These are phyloP conservation scores for Trichothecium sympodiale DNA, from an alignment of 2,329 filamentous ascomycete genomes.

Conservation along the genomic window DNA sequence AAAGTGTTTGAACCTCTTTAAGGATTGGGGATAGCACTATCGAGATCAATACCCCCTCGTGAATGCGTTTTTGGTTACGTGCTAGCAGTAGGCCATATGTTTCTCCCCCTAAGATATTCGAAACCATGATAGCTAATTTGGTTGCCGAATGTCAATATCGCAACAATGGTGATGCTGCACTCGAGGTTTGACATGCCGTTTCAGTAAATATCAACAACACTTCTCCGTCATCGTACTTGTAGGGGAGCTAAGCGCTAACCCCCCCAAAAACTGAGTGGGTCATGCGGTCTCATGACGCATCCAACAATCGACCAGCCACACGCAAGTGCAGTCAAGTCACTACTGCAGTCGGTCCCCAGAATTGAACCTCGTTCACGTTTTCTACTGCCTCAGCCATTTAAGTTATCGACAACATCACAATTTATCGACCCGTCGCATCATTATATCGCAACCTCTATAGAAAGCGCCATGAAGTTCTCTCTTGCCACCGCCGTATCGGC, in stretches of 20 bases:
- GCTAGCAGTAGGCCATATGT: too few relatives aligned
- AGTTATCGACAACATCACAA: neutral
- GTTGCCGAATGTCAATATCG: too few relatives aligned
- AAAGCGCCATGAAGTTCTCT: slow-evolving; percentile 20
- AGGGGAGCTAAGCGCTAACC: too few relatives aligned
- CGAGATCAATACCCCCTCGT: too few relatives aligned
- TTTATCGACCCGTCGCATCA: neutral
- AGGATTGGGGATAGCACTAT: too few relatives aligned
- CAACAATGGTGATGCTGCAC: too few relatives aligned
- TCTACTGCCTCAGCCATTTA: neutral
- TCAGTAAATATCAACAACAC: neutral
- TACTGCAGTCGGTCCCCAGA: slow-evolving; percentile 1
- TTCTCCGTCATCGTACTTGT: neutral
- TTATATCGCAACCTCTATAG: neutral
- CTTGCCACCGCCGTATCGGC: slow-evolving; percentile 33
- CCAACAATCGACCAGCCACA: slow-evolving; percentile 9
- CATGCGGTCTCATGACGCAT: slow-evolving; percentile 25
- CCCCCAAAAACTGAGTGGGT: slow-evolving; percentile 11
- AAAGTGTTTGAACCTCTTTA: too few relatives aligned
- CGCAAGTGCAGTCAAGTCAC: neutral
- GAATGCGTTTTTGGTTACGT: too few relatives aligned
- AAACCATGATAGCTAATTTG: too few relatives aligned
- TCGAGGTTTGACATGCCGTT: neutral
- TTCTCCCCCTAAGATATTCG: too few relatives aligned
- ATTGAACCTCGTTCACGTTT: neutral